phyloP scores from a whole-genome alignment of 371 early-diverging fungal species.

The Sporodiniella umbellata region DNA sequence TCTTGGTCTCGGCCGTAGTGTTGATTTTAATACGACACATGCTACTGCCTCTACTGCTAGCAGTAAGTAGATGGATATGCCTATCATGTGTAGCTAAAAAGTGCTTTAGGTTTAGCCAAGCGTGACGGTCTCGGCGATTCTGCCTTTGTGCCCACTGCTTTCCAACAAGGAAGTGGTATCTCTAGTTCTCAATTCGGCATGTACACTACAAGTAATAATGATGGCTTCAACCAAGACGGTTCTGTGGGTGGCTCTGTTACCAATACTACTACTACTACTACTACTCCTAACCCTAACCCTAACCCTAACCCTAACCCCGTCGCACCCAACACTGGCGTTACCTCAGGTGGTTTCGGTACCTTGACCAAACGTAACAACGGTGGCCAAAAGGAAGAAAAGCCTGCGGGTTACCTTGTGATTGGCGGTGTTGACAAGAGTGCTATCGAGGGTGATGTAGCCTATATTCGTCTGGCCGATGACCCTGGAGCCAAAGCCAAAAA shows the following conservation, averaged over 20 bases:
- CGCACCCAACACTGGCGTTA: slow-evolving; percentile 4
- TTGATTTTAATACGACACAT: slow-evolving; percentile 30
- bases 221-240: slow-evolving; percentile 28
- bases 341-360: slow-evolving; percentile 33
- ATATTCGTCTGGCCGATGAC: slow-evolving; percentile 29
- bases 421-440: slow-evolving; percentile 38
- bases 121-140: slow-evolving; percentile 26
- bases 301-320: not conserved
- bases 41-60: slow-evolving; percentile 13
- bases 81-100: no score
- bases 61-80: not conserved
- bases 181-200: slow-evolving; percentile 40
- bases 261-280: not conserved
- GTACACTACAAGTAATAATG: slow-evolving; percentile 22
- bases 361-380: slow-evolving; percentile 21
- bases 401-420: slow-evolving; percentile 38
- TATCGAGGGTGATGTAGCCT: slow-evolving; percentile 33
- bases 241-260: not conserved
- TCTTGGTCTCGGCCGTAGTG: slow-evolving; percentile 41
- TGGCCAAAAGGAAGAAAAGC: slow-evolving; percentile 14
- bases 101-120: slow-evolving; percentile 27
- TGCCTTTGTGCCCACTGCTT: slow-evolving; percentile 41
- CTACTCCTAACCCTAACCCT: not conserved
- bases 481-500: slow-evolving; percentile 25
- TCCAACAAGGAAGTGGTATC: slow-evolving; percentile 33